These are phyloP conservation scores for Epichloe gansuensis DNA, from an alignment of 2,329 filamentous ascomycete species.

Conservation along the genomic window DNA sequence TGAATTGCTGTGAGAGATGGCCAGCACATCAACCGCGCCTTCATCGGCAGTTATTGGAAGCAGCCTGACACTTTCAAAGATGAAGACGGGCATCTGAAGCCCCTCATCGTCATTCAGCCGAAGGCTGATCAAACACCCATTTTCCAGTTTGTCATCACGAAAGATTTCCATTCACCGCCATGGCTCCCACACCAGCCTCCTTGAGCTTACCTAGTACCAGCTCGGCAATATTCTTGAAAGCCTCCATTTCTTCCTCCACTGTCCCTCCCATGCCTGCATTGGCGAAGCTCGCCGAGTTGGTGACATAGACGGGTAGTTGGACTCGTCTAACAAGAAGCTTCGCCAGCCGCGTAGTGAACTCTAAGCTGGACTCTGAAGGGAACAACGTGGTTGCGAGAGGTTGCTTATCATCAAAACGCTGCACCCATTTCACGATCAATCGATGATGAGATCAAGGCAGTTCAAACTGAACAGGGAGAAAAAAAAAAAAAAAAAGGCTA, in stretches of 20 bases:
- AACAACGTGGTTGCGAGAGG: conserved; percentile 72
- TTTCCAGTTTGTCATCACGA: not conserved
- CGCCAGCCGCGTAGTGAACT: conserved; percentile 77
- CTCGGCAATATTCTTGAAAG: conserved; percentile 61
- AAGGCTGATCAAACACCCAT: no score
- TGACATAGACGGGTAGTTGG: conserved; percentile 72
- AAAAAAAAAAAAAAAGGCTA: not conserved
- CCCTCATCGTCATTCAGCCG: no score
- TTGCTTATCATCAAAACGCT: conserved; percentile 44
- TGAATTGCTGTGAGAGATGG: no score
- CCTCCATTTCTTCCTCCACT: conserved; percentile 90
- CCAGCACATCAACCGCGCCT: no score
- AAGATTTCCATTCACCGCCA: conserved; percentile 1
- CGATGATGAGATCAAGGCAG: not conserved
- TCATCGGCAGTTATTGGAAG: no score
- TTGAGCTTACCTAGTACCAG: conserved; percentile 36
- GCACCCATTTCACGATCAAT: conserved; percentile 2
- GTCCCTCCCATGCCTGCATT: conserved; percentile 64
- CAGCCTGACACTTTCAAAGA: no score
- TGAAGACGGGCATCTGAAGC: no score
- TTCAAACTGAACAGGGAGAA: no score
- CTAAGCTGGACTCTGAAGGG: conserved; percentile 60
- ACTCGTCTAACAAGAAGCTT: conserved; percentile 68
- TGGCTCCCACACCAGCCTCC: conserved; percentile 7
- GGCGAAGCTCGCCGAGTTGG: conserved; percentile 71